phyloP scores from a whole-genome alignment of 768 basidiomycete genomes.

The Rubroboletus satanas region DNA sequence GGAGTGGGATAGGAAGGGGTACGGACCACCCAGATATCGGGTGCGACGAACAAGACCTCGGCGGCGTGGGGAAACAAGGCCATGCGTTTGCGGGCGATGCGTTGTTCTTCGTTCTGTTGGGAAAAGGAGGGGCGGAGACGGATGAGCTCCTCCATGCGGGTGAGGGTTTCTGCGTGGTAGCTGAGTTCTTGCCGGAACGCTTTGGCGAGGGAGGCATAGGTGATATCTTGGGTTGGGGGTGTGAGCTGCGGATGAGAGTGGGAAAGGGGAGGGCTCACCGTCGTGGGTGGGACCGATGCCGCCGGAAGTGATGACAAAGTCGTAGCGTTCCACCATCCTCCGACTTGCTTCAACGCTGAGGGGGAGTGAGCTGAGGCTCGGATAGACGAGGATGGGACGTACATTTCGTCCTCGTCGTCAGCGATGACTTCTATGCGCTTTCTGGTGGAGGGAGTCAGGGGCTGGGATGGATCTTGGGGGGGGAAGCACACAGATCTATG shows the following conservation, averaged over 20 bases:
- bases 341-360: constrained; percentile 78
- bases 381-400: neutral
- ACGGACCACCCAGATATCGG: constrained; percentile 84
- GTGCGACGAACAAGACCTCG: constrained; percentile 75
- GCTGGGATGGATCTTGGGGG: neutral
- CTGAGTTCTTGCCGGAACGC: constrained; percentile 71
- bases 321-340: constrained; percentile 76
- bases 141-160: constrained; percentile 62
- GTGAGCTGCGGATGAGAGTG: neutral
- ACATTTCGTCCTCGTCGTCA: constrained; percentile 88
- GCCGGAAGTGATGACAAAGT: constrained; percentile 87
- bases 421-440: constrained; percentile 89
- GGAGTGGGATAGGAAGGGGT: rapidly evolving
- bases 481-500: constrained; percentile 57
- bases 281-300: constrained; percentile 93
- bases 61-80: constrained; percentile 78
- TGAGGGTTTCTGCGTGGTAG: constrained; percentile 75
- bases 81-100: constrained; percentile 79
- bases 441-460: constrained; percentile 34
- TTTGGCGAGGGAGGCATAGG: constrained; percentile 81
- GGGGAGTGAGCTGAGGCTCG: neutral
- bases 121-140: constrained; percentile 53
- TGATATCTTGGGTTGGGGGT: constrained; percentile 73
- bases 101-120: constrained; percentile 70
- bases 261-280: constrained; percentile 43